These are phyloP conservation scores for Vitis rupestris DNA, from an alignment of 164 flowering plant species.

Conservation along the genomic window DNA sequence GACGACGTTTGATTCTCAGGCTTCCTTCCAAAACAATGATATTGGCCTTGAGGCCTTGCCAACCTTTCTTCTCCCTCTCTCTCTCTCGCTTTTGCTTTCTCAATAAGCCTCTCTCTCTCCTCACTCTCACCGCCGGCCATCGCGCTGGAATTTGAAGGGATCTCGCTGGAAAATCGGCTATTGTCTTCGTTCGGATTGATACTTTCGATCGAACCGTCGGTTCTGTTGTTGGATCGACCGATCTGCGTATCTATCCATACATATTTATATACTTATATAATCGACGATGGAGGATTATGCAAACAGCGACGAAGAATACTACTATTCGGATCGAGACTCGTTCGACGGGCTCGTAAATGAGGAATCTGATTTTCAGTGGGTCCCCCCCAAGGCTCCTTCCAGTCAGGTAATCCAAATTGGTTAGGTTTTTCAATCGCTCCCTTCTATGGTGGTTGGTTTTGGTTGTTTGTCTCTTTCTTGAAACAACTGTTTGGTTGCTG, in stretches of 20 bases:
- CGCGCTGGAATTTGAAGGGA: conserved; percentile 5
- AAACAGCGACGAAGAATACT: conserved; percentile 47
- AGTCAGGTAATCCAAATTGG: conserved; percentile 31
- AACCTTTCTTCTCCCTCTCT: not conserved
- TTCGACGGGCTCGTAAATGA: conserved; percentile 57
- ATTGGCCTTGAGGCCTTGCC: too few relatives aligned
- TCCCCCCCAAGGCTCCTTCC: conserved; percentile 31
- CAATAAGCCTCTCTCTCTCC: not conserved
- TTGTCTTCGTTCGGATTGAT: not conserved
- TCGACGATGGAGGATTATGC: conserved; percentile 37
- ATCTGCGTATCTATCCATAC: not conserved
- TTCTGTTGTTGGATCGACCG: not conserved
- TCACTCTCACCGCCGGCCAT: conserved; percentile 4
- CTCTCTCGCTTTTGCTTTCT: conserved; percentile 1
- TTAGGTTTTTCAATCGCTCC: not conserved
- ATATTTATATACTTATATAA: too few relatives aligned
- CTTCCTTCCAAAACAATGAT: too few relatives aligned
- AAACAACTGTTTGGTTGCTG: too few relatives aligned
- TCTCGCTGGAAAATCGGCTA: not conserved
- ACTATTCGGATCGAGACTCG: conserved; percentile 55
- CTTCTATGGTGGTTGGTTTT: not conserved
- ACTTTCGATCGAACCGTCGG: not conserved
- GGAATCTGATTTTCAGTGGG: conserved; percentile 34
- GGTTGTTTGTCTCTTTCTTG: too few relatives aligned
- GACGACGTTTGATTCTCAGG: too few relatives aligned